Evolutionary conservation across 441 rosid genomes (phyloP).

Genomic region (Raphanus hybrid): DNA sequence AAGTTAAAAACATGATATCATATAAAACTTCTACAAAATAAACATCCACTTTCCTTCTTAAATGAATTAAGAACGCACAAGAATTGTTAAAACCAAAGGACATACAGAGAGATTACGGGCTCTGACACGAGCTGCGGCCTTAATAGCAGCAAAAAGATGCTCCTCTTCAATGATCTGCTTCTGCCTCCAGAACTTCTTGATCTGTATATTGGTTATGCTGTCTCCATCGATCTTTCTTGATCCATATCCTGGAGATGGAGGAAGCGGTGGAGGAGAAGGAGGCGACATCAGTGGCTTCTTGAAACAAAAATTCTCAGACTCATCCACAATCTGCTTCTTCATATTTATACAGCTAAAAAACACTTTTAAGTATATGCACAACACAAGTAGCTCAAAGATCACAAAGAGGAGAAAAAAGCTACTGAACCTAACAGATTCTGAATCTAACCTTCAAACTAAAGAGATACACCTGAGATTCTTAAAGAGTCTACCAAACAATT

Average conservation of each 20-base stretch:
- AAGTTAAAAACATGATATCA: not conserved
- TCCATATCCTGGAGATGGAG: conserved; percentile 55
- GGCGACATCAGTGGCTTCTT: conserved; percentile 33
- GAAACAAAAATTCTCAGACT: conserved; percentile 34
- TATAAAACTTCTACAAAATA: not conserved
- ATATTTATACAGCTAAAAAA: conserved; percentile 33
- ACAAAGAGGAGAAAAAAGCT: conserved; percentile 6
- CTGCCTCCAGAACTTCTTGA: conserved; percentile 81
- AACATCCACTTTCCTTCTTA: not conserved
- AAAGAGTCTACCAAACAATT: conserved; percentile 31
- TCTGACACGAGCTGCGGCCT: conserved; percentile 65
- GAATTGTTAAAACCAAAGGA: conserved; percentile 10
- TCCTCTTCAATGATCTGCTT: conserved; percentile 76
- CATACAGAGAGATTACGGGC: conserved; percentile 75
- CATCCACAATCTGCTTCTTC: conserved; percentile 52
- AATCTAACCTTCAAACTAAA: conserved; percentile 41
- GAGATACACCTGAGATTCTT: conserved; percentile 47
- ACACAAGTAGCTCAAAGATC: conserved; percentile 9
- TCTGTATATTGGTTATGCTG: conserved; percentile 78
- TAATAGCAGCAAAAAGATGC: conserved; percentile 70
- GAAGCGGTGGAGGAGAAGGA: conserved; percentile 54
- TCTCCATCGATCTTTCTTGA: conserved; percentile 41
- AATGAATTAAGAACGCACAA: not conserved
- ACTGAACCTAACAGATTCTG: conserved; percentile 28
- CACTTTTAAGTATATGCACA: conserved; percentile 6